phyloP scores from a whole-genome alignment of 1,284 basidiomycete species.

The Puccinia triticina region DNA sequence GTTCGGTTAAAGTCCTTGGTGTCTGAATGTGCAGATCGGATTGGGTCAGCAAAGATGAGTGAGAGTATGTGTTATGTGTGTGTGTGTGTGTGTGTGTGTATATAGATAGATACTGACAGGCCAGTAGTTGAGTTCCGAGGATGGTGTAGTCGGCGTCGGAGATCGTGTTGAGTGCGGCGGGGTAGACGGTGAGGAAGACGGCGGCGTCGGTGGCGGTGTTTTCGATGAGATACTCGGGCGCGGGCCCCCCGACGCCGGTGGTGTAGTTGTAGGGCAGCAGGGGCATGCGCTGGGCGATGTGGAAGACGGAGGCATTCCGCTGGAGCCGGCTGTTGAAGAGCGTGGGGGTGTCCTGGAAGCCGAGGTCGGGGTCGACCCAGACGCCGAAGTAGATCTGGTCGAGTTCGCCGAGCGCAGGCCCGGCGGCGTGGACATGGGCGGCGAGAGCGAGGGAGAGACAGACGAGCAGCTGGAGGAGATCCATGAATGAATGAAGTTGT shows the following conservation, averaged over 20 bases:
- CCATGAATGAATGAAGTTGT: background rate
- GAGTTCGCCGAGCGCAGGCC: constrained; percentile 22
- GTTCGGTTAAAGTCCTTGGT: constrained; percentile 56
- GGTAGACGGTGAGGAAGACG: constrained; percentile 59
- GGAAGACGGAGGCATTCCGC: constrained; percentile 57
- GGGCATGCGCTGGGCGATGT: constrained; percentile 58
- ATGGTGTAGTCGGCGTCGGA: constrained; percentile 55
- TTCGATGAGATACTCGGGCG: constrained; percentile 56
- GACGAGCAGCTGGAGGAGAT: background rate
- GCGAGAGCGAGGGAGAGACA: background rate
- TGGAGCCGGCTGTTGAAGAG: constrained; percentile 56
- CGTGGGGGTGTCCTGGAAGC: constrained; percentile 55
- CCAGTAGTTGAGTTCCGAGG: constrained; percentile 56
- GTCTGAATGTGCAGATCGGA: constrained; percentile 52
- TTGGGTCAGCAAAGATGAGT: constrained; percentile 50
- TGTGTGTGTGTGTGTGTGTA: no score
- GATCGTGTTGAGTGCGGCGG: constrained; percentile 53
- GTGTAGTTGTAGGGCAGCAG: constrained; percentile 56
- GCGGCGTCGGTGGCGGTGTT: constrained; percentile 56
- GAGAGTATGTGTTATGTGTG: background rate
- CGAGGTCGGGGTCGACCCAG: constrained; percentile 46
- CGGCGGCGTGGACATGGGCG: background rate
- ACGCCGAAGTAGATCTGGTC: constrained; percentile 43
- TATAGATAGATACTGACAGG: constrained; percentile 50
- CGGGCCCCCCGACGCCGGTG: constrained; percentile 57